Evolutionary conservation across 306 rosid genomes (phyloP).

Genomic region (Acmispon strigosus): DNA sequence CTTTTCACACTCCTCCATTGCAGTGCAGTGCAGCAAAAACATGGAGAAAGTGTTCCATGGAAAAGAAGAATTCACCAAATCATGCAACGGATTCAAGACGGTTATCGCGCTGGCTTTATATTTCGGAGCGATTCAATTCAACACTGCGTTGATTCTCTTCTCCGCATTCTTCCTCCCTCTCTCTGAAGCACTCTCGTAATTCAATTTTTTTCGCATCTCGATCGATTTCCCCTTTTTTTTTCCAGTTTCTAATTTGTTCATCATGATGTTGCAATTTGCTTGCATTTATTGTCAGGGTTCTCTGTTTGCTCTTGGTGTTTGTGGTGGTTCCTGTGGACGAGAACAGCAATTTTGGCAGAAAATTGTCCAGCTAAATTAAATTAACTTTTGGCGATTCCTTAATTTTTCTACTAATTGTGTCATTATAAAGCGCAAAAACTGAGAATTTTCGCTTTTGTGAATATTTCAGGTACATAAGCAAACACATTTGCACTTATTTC

Average conservation of each 20-base stretch:
- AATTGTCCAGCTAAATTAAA: constrained; percentile 35
- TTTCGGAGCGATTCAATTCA: constrained; percentile 68
- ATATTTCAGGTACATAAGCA: constrained; percentile 61
- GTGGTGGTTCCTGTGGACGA: constrained; percentile 48
- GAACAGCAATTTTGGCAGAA: constrained; percentile 37
- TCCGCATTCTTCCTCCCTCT: constrained; percentile 52
- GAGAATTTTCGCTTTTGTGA: neutral
- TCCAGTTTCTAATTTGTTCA: no score
- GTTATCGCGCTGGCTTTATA: constrained; percentile 43
- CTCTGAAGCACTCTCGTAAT: constrained; percentile 42
- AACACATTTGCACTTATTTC: constrained; percentile 52
- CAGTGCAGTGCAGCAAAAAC: neutral
- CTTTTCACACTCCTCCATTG: neutral
- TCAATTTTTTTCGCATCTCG: no score
- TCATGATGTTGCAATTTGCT: neutral
- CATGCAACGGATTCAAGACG: constrained; percentile 10
- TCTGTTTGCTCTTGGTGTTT: constrained; percentile 41
- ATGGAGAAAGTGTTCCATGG: constrained; percentile 29
- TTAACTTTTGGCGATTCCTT: no score
- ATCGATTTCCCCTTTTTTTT: neutral
- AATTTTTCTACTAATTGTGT: no score
- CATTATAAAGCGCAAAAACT: neutral
- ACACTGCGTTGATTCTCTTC: constrained; percentile 31
- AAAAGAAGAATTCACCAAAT: constrained; percentile 8
- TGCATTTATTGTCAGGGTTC: constrained; percentile 43